A percentile compares a stretch with the other conserved stretches of the same genome.
Evolutionary conservation across 106 monocot genomes (phyloP).

Genomic region (Ottelia alismoides): DNA sequence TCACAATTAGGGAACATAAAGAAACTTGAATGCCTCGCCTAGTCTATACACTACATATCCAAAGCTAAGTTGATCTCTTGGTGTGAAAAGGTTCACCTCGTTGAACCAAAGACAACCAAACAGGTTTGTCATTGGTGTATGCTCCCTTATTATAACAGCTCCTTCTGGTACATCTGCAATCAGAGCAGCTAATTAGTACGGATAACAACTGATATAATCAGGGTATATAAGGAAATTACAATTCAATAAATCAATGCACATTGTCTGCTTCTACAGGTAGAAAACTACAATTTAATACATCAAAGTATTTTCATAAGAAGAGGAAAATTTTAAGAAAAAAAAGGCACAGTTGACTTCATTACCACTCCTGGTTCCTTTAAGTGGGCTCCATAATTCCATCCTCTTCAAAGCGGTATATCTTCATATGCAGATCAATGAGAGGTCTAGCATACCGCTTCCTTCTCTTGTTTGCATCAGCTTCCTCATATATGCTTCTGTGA

Average conservation of each 20-base stretch:
- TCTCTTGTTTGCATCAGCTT: constrained; percentile 93
- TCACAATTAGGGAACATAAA: constrained; percentile 98
- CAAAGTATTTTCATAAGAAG: neutral
- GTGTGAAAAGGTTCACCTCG: constrained; percentile 91
- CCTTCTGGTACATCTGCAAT: constrained; percentile 95
- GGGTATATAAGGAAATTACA: neutral
- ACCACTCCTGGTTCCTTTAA: constrained; percentile 59
- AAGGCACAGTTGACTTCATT: constrained; percentile 5
- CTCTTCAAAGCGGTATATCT: constrained; percentile 87
- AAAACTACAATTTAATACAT: neutral
- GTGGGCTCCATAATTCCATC: constrained; percentile 77
- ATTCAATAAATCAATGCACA: neutral
- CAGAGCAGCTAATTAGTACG: neutral
- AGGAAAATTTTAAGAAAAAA: neutral
- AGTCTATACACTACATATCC: constrained; percentile 73
- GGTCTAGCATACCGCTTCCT: constrained; percentile 95
- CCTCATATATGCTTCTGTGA: constrained; percentile 90
- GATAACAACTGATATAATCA: neutral
- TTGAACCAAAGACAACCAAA: constrained; percentile 99
- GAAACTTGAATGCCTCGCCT: constrained; percentile 51
- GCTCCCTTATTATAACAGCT: constrained; percentile 85
- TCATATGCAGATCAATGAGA: constrained; percentile 93
- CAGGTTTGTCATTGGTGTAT: constrained; percentile 72
- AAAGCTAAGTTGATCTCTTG: constrained; percentile 92
- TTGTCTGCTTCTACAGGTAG: too few relatives aligned